These are phyloP conservation scores for Orbilia oligospora DNA, from an alignment of 2,329 filamentous ascomycete genomes.

Conservation along the genomic window DNA sequence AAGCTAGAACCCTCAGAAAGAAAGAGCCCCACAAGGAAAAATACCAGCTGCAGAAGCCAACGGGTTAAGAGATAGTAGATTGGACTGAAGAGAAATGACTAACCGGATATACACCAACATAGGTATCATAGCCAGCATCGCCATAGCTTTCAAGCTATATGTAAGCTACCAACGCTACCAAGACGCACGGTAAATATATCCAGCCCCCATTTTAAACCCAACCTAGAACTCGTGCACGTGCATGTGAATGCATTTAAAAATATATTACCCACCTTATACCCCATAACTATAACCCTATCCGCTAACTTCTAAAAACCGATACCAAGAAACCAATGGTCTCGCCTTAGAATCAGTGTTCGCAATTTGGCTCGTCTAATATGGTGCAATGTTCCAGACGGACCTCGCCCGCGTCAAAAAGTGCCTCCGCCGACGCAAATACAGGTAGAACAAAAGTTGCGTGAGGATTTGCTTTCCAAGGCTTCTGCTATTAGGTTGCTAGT, in stretches of 20 bases:
- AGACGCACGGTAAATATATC: conserved; percentile 49
- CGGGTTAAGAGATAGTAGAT: background rate
- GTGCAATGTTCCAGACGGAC: conserved; percentile 55
- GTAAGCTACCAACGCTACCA: conserved; percentile 55
- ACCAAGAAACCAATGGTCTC: conserved; percentile 48
- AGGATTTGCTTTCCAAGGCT: conserved; percentile 59
- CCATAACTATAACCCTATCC: background rate
- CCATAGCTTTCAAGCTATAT: conserved; percentile 56
- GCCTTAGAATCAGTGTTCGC: conserved; percentile 34
- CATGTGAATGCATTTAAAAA: too few species aligned
- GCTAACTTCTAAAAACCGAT: background rate
- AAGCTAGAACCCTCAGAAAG: background rate
- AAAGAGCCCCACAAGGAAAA: background rate
- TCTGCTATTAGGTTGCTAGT: conserved; percentile 57
- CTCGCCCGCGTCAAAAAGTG: conserved; percentile 27
- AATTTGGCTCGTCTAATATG: conserved; percentile 53
- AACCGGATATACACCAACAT: conserved; percentile 1
- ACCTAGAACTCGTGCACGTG: too few species aligned
- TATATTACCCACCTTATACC: too few species aligned
- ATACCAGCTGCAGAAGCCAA: background rate
- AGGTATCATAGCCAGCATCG: conserved; percentile 51
- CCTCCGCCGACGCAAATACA: conserved; percentile 53
- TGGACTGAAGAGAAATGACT: conserved; percentile 10
- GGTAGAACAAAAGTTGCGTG: conserved; percentile 54
- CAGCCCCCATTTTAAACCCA: background rate